Evolutionary conservation across 495 filamentous ascomycete species (phyloP).

Genomic region (Tuber aestivum): DNA sequence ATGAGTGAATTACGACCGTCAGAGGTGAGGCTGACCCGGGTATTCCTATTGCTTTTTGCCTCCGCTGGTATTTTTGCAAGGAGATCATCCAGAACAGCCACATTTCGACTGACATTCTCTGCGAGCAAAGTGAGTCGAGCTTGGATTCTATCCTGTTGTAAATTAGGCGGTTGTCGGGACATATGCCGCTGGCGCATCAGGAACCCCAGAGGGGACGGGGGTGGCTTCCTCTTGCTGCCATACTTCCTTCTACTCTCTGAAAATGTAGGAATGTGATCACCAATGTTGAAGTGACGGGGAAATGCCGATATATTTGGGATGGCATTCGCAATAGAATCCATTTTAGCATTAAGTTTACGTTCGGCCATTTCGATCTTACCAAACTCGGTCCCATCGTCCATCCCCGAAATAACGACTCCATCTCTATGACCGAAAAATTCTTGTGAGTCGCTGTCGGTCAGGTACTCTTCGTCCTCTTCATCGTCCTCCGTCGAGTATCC

Average conservation of each 20-base stretch:
- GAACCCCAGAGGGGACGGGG: constrained; percentile 37
- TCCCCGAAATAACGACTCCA: constrained; percentile 31
- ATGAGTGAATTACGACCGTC: constrained; percentile 33
- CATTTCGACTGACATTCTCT: constrained; percentile 6
- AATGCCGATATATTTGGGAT: constrained; percentile 8
- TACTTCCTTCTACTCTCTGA: constrained; percentile 30
- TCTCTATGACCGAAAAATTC: constrained; percentile 11
- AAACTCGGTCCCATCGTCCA: constrained; percentile 28
- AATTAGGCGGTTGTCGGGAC: constrained; percentile 17
- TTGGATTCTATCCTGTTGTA: constrained; percentile 21
- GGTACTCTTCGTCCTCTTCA: constrained; percentile 20
- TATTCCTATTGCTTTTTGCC: constrained; percentile 12
- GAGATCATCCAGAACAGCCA: constrained; percentile 23
- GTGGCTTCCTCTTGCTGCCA: constrained; percentile 31
- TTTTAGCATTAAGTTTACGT: constrained; percentile 27
- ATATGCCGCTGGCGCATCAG: constrained; percentile 22
- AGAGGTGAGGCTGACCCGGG: constrained; percentile 23
- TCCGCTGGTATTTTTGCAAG: constrained; percentile 20
- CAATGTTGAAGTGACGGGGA: constrained; percentile 31
- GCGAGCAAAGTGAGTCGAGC: constrained; percentile 27
- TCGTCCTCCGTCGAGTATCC: constrained; percentile 31
- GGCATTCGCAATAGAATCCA: constrained; percentile 9
- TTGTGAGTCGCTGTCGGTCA: constrained; percentile 5
- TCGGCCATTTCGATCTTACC: constrained; percentile 26
- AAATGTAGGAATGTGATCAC: constrained; percentile 38